These are phyloP conservation scores for Pseudogymnoascus sp. DNA, from an alignment of 2,329 filamentous ascomycete genomes.

Conservation along the genomic window DNA sequence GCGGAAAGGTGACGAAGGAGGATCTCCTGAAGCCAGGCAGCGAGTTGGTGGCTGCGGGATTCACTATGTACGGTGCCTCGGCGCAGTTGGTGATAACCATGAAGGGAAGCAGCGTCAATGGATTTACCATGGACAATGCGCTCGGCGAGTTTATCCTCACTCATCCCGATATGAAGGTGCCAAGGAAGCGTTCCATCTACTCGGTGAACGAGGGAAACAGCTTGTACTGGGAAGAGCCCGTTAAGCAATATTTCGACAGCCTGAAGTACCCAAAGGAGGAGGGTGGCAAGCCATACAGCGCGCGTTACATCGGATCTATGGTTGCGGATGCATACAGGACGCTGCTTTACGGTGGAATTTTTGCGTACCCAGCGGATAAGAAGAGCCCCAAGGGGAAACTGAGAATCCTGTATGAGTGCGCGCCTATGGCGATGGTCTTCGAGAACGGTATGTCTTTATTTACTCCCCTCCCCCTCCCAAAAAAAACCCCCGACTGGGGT, in stretches of 20 bases:
- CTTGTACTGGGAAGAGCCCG: constrained; percentile 85
- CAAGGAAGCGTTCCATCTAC: constrained; percentile 76
- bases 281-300: constrained; percentile 80
- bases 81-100: constrained; percentile 96
- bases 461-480: neutral
- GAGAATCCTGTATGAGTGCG: constrained; percentile 94
- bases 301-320: constrained; percentile 96
- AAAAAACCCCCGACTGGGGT: neutral
- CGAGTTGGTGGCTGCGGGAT: constrained; percentile 88
- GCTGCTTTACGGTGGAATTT: constrained; percentile 88
- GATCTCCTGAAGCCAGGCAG: constrained; percentile 85
- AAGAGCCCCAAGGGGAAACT: constrained; percentile 99
- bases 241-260: constrained; percentile 79
- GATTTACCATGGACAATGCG: constrained; percentile 94
- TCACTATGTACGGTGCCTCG: constrained; percentile 99
- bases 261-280: constrained; percentile 68
- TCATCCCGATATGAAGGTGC: constrained; percentile 88
- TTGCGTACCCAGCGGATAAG: constrained; percentile 94
- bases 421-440: constrained; percentile 97
- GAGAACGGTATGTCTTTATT: constrained; percentile 68
- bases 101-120: constrained; percentile 85
- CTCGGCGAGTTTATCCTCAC: constrained; percentile 98
- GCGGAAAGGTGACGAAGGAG: constrained; percentile 63
- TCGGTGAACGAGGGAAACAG: constrained; percentile 98
- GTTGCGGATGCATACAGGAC: constrained; percentile 97